phyloP scores from a whole-genome alignment of 2,329 filamentous ascomycete species.

The Berkeleyomyces rouxiae region DNA sequence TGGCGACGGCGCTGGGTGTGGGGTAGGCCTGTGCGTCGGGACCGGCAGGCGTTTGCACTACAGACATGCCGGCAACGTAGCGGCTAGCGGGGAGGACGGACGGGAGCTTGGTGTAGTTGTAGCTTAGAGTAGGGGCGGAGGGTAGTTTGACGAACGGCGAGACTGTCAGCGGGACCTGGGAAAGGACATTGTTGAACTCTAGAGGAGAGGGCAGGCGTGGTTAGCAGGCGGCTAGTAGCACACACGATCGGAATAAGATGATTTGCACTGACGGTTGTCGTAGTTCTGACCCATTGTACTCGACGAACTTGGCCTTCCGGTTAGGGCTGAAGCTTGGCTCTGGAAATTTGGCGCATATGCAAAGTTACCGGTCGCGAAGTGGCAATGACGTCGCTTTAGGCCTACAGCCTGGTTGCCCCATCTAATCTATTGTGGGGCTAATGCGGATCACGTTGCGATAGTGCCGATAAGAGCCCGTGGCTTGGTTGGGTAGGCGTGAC shows the following conservation, averaged over 20 bases:
- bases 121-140: conserved; percentile 76
- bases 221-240: neutral
- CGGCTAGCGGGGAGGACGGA: conserved; percentile 50
- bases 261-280: conserved; percentile 21
- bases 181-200: conserved; percentile 74
- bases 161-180: conserved; percentile 83
- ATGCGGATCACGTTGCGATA: conserved; percentile 15
- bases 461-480: conserved; percentile 13
- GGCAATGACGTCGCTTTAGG: conserved; percentile 11
- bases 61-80: conserved; percentile 29
- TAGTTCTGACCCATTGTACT: conserved; percentile 6
- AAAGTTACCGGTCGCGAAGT: neutral
- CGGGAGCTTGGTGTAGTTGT: conserved; percentile 83
- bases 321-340: neutral
- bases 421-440: neutral
- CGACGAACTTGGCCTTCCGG: neutral
- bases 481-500: neutral
- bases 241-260: neutral
- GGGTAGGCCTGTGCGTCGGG: conserved; percentile 21
- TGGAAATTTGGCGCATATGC: neutral
- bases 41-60: conserved; percentile 1
- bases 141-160: conserved; percentile 89
- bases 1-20: conserved; percentile 14
- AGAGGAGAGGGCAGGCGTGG: neutral
- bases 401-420: neutral